Evolutionary conservation across 441 rosid genomes (phyloP), one percentile per base, ranked within the genome.

Genomic region (Syzygium syzygioides): DNA sequence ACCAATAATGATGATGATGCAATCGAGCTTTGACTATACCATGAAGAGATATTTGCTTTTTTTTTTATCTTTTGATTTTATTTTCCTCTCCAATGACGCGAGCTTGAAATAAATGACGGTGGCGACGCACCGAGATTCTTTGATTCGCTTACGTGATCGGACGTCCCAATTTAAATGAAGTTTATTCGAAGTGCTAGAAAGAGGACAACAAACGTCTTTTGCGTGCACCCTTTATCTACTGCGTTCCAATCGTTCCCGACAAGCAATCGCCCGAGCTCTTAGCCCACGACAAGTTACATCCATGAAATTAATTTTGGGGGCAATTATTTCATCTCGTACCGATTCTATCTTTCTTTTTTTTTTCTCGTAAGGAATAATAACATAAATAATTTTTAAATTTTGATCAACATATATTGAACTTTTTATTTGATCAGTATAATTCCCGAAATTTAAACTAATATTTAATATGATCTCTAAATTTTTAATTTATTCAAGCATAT

Each of bases 331-430:
- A 34, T 68, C 14, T 25, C 14, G 0, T 9, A 2, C 19, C 45
- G 48, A 45, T 19, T 19, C 4, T 34, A 32, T 30, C 9, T 1
- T 60, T 13, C 2, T 0, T 0, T 11, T 34, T 20, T 6, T 13
- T 28, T 5, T 57, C 11, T 23, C 3, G 9, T 45, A 7, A 45
- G 2, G 9, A 45, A 45, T 45, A 45, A 45, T 7, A 45, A 45
- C 9, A 45, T 0, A 45, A 45, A 45, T 45, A 45, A 45, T 7
- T 45, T 1, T 1, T 45, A 2, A 45, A 7, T 45, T 45, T 45
- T 45, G 2, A 45, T 8, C 1, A 45, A 45, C 7, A 1, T 7
- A 2, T 0, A 45, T 2, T 1, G 2, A 45, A 7, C 9, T 45
- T 45, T 45, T 45, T 7, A 45, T 45, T 45, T 45, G 0, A 7